phyloP scores from a whole-genome alignment of 2,329 filamentous ascomycete genomes.

The Colletotrichum somersetense region DNA sequence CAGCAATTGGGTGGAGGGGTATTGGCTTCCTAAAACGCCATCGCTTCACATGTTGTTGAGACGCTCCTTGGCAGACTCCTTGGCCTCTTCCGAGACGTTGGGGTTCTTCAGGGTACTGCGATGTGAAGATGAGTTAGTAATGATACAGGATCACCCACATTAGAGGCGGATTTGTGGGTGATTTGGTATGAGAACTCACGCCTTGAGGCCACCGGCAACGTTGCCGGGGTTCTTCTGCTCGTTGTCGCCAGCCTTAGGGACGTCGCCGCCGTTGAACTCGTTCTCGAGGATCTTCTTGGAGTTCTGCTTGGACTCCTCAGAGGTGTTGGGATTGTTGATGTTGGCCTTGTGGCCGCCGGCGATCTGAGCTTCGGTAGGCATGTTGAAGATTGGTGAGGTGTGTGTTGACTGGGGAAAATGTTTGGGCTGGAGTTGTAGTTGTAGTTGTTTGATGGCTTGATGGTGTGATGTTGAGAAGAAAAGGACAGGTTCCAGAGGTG shows the following conservation, averaged over 20 bases:
- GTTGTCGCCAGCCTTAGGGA: slow-evolving; percentile 50
- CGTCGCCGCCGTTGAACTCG: slow-evolving; percentile 59
- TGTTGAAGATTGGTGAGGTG: slow-evolving; percentile 48
- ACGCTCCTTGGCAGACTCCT: slow-evolving; percentile 66
- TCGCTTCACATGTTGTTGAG: slow-evolving; percentile 57
- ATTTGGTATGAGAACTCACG: slow-evolving; percentile 52
- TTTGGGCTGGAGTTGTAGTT: background rate
- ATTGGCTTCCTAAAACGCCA: slow-evolving; percentile 2
- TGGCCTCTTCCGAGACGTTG: slow-evolving; percentile 68
- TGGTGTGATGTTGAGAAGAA: slow-evolving; percentile 24
- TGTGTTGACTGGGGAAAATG: background rate
- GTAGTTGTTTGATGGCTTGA: background rate
- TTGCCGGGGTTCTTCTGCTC: slow-evolving; percentile 66
- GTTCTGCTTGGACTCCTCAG: slow-evolving; percentile 67
- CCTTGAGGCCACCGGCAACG: slow-evolving; percentile 64
- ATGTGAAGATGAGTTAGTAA: slow-evolving; percentile 16
- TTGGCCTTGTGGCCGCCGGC: slow-evolving; percentile 71
- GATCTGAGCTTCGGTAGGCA: slow-evolving; percentile 64
- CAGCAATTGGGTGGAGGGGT: background rate
- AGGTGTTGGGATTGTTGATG: slow-evolving; percentile 68
- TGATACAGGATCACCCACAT: background rate
- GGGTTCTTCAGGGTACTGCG: slow-evolving; percentile 65
- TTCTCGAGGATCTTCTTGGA: slow-evolving; percentile 65
- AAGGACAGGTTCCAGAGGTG: background rate
- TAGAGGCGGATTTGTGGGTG: rapidly evolving